Percentiles rank a stretch among this genome's conserved stretches.
phyloP scores from a whole-genome alignment of 2,329 filamentous ascomycete species.

The Alternaria sp. region DNA sequence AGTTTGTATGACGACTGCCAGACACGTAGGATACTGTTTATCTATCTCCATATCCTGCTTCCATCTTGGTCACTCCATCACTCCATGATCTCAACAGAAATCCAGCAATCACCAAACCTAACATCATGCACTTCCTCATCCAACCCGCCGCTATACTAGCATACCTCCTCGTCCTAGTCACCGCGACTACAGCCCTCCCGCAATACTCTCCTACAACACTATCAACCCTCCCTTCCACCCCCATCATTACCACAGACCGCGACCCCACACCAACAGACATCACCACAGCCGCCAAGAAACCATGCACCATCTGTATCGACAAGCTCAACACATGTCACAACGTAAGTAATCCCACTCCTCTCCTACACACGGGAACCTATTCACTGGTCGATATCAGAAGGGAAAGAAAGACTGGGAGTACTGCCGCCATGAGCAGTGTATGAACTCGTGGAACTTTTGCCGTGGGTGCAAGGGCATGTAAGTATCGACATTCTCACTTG shows the following conservation, averaged over 20 bases:
- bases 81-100: background rate
- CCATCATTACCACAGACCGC: background rate
- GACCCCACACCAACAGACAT: background rate
- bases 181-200: background rate
- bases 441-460: background rate
- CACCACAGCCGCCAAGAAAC: background rate
- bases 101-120: background rate
- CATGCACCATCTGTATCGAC: background rate
- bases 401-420: background rate
- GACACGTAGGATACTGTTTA: background rate
- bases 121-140: background rate
- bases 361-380: background rate
- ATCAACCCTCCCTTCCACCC: background rate
- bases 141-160: background rate
- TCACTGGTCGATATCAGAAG: accelerated
- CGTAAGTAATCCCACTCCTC: background rate
- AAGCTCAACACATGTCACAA: background rate
- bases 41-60: background rate
- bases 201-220: background rate
- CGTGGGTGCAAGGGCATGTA: background rate
- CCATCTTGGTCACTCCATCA: background rate
- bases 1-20: background rate
- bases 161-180: background rate
- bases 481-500: background rate
- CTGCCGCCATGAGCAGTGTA: background rate